These are phyloP conservation scores for Triticum turgidum DNA, from an alignment of 176 grass and related monocot genomes.

Conservation along the genomic window DNA sequence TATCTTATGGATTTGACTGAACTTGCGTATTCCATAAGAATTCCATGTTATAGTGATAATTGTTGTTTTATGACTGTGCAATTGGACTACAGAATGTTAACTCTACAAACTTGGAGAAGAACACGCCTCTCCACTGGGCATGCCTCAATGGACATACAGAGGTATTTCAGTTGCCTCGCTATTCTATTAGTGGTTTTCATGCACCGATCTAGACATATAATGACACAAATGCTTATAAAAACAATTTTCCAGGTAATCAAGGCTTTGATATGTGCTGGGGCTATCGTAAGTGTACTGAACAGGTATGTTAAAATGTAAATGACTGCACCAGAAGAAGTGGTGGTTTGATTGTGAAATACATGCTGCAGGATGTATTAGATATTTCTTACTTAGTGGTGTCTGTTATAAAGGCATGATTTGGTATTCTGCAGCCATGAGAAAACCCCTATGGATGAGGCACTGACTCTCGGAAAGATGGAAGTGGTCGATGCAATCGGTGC, in stretches of 20 bases:
- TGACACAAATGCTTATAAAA: neutral
- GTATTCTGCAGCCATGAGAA: slow-evolving; percentile 73
- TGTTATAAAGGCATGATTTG: neutral
- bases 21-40: neutral
- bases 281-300: slow-evolving; percentile 76
- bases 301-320: slow-evolving; percentile 49
- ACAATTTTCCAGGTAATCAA: slow-evolving; percentile 64
- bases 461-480: slow-evolving; percentile 76
- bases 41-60: neutral
- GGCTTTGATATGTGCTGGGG: slow-evolving; percentile 68
- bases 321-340: neutral
- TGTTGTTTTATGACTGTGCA: neutral
- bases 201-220: neutral
- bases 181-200: neutral
- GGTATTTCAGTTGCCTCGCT: slow-evolving; percentile 26
- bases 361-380: neutral
- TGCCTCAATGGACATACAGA: slow-evolving; percentile 91
- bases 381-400: neutral
- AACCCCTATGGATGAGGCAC: slow-evolving; percentile 93
- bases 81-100: slow-evolving; percentile 73
- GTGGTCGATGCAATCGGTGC: slow-evolving; percentile 75
- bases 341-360: neutral
- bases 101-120: slow-evolving; percentile 76
- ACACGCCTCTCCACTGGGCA: slow-evolving; percentile 88
- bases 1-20: neutral